Evolutionary conservation across 2,329 filamentous ascomycete species (phyloP).

Genomic region (Pseudocercospora vitis): DNA sequence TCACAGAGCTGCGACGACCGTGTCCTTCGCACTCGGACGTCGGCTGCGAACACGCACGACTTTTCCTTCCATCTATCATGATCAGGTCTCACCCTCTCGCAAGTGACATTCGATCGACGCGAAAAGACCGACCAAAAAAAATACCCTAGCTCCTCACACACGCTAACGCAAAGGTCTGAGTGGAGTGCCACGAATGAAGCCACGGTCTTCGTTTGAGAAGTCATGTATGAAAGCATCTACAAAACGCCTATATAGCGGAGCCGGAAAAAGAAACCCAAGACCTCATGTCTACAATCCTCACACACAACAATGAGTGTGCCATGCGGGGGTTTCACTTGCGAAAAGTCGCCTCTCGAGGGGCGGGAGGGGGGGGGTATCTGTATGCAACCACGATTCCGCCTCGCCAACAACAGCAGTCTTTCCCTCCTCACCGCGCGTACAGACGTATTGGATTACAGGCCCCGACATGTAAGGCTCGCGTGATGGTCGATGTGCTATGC

Average conservation of each 20-base stretch:
- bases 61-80: too few species aligned
- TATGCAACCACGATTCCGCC: slow-evolving; percentile 6
- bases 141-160: too few species aligned
- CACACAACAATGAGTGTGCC: slow-evolving; percentile 8
- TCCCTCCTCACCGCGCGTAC: neutral
- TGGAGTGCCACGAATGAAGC: too few species aligned
- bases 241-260: slow-evolving; percentile 9
- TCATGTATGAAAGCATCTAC: slow-evolving; percentile 8
- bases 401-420: slow-evolving; percentile 4
- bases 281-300: neutral
- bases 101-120: too few species aligned
- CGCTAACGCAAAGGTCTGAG: too few species aligned
- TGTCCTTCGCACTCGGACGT: neutral
- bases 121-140: too few species aligned
- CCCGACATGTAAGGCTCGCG: neutral
- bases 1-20: neutral
- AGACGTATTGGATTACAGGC: neutral
- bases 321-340: too few species aligned
- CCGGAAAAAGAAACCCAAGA: neutral
- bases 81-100: too few species aligned
- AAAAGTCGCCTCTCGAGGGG: too few species aligned
- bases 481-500: neutral
- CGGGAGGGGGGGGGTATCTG: slow-evolving; percentile 17
- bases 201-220: too few species aligned
- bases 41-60: too few species aligned